Conservation (phyloP, 352 stramenopile species). For the Pythium inflatum region DNA sequence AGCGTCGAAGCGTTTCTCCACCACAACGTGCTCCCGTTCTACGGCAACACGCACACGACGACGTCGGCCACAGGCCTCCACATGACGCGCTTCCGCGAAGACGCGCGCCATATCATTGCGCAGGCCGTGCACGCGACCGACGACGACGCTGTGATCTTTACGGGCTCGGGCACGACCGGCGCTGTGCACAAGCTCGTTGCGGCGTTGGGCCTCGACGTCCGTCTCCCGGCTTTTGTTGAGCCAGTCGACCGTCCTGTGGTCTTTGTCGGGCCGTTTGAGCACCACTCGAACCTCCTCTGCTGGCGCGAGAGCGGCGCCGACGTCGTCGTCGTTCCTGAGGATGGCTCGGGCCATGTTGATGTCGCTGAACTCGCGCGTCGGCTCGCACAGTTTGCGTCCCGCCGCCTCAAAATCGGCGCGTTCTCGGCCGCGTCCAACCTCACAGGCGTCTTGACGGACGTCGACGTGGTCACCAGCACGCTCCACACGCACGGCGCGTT, state of each 20-base stretch:
- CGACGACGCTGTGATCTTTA: constrained; percentile 94
- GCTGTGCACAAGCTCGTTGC: constrained; percentile 74
- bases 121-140: constrained; percentile 77
- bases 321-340: constrained; percentile 60
- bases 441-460: constrained; percentile 88
- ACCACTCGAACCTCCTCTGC: constrained; percentile 96
- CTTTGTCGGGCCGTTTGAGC: constrained; percentile 92
- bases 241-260: constrained; percentile 80
- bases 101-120: constrained; percentile 91
- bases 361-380: constrained; percentile 48
- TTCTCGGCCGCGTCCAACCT: constrained; percentile 94
- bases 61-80: constrained; percentile 56
- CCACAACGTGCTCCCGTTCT: constrained; percentile 84
- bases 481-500: constrained; percentile 90
- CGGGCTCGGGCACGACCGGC: constrained; percentile 69
- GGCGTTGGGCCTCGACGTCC: constrained; percentile 44
- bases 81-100: constrained; percentile 90
- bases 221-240: constrained; percentile 22
- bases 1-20: constrained; percentile 89
- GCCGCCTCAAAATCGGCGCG: constrained; percentile 66
- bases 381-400: constrained; percentile 43
- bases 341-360: constrained; percentile 47
- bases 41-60: constrained; percentile 96
- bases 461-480: constrained; percentile 77
- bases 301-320: constrained; percentile 90